These are phyloP conservation scores for Anthracocystis panici-leucophaei DNA, from an alignment of 1,284 basidiomycete genomes.

Conservation along the genomic window DNA sequence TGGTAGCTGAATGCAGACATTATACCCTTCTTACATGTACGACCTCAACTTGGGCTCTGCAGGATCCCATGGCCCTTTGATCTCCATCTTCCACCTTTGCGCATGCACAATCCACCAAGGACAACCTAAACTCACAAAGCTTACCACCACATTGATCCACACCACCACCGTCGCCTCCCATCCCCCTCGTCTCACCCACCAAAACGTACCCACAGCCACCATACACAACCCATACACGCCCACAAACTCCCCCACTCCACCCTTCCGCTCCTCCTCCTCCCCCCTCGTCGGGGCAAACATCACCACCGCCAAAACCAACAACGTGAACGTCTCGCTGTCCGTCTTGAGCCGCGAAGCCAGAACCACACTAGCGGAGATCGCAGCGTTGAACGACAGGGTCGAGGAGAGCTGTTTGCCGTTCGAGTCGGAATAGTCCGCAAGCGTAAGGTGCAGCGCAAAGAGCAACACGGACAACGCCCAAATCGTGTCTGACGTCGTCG, in stretches of 20 bases:
- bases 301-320: slow-evolving; percentile 81
- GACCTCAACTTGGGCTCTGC: slow-evolving; percentile 30
- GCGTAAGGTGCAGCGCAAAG: slow-evolving; percentile 76
- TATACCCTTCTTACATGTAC: neutral
- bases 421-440: slow-evolving; percentile 76
- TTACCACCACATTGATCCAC: slow-evolving; percentile 23
- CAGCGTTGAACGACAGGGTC: slow-evolving; percentile 92
- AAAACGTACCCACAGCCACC: neutral
- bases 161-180: slow-evolving; percentile 12
- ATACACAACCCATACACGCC: slow-evolving; percentile 10
- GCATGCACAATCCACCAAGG: slow-evolving; percentile 58
- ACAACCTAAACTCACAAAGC: slow-evolving; percentile 44
- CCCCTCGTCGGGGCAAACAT: slow-evolving; percentile 48
- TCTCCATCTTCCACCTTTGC: slow-evolving; percentile 59
- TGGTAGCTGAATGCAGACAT: slow-evolving; percentile 23
- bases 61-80: slow-evolving; percentile 62
- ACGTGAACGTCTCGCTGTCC: slow-evolving; percentile 87
- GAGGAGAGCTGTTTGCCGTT: slow-evolving; percentile 33
- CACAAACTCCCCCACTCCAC: neutral
- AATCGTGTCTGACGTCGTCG: slow-evolving; percentile 95
- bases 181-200: neutral
- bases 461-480: slow-evolving; percentile 86
- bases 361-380: slow-evolving; percentile 91
- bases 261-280: neutral
- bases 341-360: slow-evolving; percentile 87